phyloP scores from a whole-genome alignment of 208 protist genomes.

The Trypanosoma congolense region DNA sequence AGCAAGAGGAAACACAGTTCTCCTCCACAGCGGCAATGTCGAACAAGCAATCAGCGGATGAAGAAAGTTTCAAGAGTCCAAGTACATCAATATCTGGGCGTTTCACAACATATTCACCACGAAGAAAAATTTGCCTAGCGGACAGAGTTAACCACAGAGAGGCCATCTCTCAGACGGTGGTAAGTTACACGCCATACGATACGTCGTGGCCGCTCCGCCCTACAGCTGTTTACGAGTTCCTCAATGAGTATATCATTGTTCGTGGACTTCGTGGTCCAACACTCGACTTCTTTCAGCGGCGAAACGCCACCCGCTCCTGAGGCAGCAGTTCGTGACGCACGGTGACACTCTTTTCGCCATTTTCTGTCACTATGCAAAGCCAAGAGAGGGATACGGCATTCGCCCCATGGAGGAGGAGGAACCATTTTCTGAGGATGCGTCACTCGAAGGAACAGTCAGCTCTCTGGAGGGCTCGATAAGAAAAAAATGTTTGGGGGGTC shows the following conservation, averaged over 20 bases:
- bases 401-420: slow-evolving; percentile 4
- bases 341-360: slow-evolving; percentile 39
- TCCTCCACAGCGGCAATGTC: slow-evolving; percentile 6
- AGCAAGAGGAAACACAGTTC: slow-evolving; percentile 10
- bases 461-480: too few species aligned
- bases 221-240: slow-evolving; percentile 32
- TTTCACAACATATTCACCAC: background rate
- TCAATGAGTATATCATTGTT: slow-evolving; percentile 43
- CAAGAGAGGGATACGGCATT: slow-evolving; percentile 54
- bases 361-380: slow-evolving; percentile 40
- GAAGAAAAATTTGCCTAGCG: background rate
- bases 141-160: background rate
- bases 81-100: background rate
- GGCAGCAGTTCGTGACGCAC: slow-evolving; percentile 24
- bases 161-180: background rate
- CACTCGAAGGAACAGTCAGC: too few species aligned
- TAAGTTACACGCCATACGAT: slow-evolving; percentile 36
- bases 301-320: slow-evolving; percentile 14
- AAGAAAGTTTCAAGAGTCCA: background rate
- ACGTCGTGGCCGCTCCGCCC: slow-evolving; percentile 32
- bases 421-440: too few species aligned
- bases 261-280: slow-evolving; percentile 37
- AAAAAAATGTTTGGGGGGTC: too few species aligned
- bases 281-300: slow-evolving; percentile 22
- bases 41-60: slow-evolving; percentile 2